Evolutionary conservation across 2,329 filamentous ascomycete genomes (phyloP).

Genomic region (Fusarium sp.): DNA sequence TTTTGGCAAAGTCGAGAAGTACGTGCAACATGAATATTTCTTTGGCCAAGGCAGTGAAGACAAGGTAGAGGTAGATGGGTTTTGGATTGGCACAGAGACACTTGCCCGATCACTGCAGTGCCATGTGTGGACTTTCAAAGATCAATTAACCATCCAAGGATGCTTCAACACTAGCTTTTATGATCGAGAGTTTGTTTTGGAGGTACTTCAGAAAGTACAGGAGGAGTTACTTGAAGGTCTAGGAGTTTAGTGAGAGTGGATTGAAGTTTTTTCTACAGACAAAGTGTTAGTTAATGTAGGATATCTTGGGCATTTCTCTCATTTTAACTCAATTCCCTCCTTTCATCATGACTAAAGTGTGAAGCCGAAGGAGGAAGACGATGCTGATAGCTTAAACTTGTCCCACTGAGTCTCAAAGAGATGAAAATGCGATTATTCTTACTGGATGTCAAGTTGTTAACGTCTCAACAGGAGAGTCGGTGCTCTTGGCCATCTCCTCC

Average conservation of each 20-base stretch:
- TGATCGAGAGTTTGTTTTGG: slow-evolving; percentile 38
- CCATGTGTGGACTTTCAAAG: slow-evolving; percentile 50
- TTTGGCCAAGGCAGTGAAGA: slow-evolving; percentile 21
- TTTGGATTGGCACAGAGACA: slow-evolving; percentile 49
- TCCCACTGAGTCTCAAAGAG: too few species aligned
- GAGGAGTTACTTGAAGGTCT: background rate
- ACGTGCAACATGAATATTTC: slow-evolving; percentile 41
- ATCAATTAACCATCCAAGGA: slow-evolving; percentile 47
- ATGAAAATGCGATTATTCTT: too few species aligned
- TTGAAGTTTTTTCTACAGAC: background rate
- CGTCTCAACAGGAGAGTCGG: slow-evolving; percentile 46
- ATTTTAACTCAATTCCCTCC: too few species aligned
- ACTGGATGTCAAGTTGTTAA: background rate
- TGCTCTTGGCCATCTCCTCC: slow-evolving; percentile 62
- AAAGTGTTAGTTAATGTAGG: background rate
- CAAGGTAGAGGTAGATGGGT: slow-evolving; percentile 41
- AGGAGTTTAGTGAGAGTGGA: background rate
- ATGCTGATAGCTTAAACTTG: too few species aligned
- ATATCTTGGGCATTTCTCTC: background rate
- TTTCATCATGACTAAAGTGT: too few species aligned
- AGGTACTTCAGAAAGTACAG: slow-evolving; percentile 39
- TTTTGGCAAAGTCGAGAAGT: slow-evolving; percentile 41
- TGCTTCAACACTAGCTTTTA: slow-evolving; percentile 51
- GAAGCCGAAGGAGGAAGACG: too few species aligned
- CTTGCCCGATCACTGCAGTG: slow-evolving; percentile 45